Percentiles rank a stretch among this genome's conserved stretches.
phyloP scores from a whole-genome alignment of 192 early-diverging fungal species.

The Jimgerdemannia flammicorona region DNA sequence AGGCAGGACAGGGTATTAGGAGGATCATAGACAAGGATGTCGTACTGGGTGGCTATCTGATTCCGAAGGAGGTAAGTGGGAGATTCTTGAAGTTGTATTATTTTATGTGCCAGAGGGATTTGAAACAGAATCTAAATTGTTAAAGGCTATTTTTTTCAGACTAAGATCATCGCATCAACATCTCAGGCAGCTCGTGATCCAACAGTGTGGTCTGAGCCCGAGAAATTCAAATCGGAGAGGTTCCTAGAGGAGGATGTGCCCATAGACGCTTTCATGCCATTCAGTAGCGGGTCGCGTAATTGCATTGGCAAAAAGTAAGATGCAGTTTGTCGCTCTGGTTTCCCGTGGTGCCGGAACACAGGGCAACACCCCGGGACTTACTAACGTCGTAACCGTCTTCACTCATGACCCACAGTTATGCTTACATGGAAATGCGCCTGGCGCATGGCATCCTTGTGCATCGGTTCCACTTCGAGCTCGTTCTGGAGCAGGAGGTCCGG shows the following conservation, averaged over 20 bases:
- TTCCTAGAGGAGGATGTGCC: slow-evolving; percentile 36
- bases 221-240: slow-evolving; percentile 45
- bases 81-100: slow-evolving; percentile 1
- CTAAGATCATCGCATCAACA: not conserved
- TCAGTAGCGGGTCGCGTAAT: slow-evolving; percentile 35
- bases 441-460: slow-evolving; percentile 34
- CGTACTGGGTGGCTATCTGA: slow-evolving; percentile 10
- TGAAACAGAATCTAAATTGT: not conserved
- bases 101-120: slow-evolving; percentile 20
- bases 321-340: not conserved
- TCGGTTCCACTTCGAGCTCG: slow-evolving; percentile 36
- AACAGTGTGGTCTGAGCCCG: slow-evolving; percentile 26
- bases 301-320: slow-evolving; percentile 39
- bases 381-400: no score
- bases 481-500: slow-evolving; percentile 28
- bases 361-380: no score
- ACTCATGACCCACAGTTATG: slow-evolving; percentile 14
- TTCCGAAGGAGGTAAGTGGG: slow-evolving; percentile 22
- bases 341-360: no score
- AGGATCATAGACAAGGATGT: slow-evolving; percentile 14
- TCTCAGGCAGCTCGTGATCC: not conserved
- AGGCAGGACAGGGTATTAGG: slow-evolving; percentile 17
- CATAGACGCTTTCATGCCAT: slow-evolving; percentile 6
- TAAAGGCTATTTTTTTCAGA: not conserved
- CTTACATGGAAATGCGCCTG: slow-evolving; percentile 45